phyloP scores from a whole-genome alignment of 495 filamentous ascomycete genomes.

The Tricharina praecox region DNA sequence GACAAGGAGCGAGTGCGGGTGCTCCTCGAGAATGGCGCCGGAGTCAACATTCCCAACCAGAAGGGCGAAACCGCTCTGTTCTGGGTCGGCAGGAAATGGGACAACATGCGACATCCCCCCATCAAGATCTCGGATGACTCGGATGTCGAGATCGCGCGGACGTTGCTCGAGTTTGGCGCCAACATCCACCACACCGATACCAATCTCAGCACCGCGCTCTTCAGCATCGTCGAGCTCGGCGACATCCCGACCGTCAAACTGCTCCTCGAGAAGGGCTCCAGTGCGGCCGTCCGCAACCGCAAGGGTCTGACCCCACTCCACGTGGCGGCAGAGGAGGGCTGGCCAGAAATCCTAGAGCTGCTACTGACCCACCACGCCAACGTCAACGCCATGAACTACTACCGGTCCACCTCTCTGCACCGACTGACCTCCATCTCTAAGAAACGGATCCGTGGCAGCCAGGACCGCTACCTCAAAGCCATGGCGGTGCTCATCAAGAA shows the following conservation, averaged over 20 bases:
- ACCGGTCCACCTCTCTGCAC: constrained; percentile 1
- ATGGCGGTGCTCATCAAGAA: background rate
- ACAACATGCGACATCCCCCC: background rate
- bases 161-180: background rate
- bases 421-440: background rate
- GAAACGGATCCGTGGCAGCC: background rate
- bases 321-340: background rate
- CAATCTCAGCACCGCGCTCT: background rate
- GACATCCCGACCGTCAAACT: background rate
- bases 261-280: background rate
- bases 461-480: background rate
- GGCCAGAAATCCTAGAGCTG: background rate
- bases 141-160: background rate
- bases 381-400: constrained; percentile 3
- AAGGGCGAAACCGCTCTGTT: background rate
- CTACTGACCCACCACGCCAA: background rate
- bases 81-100: background rate
- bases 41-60: background rate
- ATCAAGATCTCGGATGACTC: background rate
- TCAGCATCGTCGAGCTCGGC: background rate
- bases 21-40: background rate
- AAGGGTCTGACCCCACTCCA: constrained; percentile 1
- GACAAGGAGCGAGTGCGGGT: background rate
- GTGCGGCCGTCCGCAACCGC: background rate
- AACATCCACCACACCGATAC: background rate